Evolutionary conservation across 202 grass and related monocot genomes (phyloP).

Genomic region (Setaria viridis): DNA sequence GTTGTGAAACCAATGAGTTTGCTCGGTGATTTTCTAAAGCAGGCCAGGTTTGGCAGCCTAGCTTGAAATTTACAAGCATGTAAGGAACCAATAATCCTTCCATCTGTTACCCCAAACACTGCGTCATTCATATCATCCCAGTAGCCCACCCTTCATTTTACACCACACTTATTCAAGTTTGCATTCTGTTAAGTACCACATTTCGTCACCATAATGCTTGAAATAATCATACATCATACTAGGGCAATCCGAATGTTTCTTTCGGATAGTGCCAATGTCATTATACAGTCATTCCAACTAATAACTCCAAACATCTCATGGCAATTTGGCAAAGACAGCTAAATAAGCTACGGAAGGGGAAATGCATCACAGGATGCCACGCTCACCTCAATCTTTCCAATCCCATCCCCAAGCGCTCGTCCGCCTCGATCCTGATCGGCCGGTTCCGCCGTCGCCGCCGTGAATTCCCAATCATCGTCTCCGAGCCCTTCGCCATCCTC

Average conservation of each 20-base stretch:
- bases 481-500: conserved; percentile 44
- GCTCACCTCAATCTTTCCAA: conserved; percentile 29
- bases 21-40: background rate
- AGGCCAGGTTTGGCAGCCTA: background rate
- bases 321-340: background rate
- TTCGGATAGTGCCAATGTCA: background rate
- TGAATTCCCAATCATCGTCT: conserved; percentile 48
- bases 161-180: background rate
- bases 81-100: background rate
- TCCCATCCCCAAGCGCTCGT: background rate
- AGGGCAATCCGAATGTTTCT: background rate
- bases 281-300: background rate
- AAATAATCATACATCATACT: background rate
- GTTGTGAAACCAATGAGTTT: background rate
- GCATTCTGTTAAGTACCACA: background rate
- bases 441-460: background rate
- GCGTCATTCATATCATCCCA: background rate
- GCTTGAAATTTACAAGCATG: background rate
- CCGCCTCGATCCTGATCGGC: background rate
- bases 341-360: no score
- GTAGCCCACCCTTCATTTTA: background rate
- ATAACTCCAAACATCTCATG: background rate
- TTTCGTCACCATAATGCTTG: background rate
- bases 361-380: background rate
- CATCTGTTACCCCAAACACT: background rate